Evolutionary conservation across 2,329 filamentous ascomycete genomes (phyloP).

Genomic region (Fusarium oxysporum): DNA sequence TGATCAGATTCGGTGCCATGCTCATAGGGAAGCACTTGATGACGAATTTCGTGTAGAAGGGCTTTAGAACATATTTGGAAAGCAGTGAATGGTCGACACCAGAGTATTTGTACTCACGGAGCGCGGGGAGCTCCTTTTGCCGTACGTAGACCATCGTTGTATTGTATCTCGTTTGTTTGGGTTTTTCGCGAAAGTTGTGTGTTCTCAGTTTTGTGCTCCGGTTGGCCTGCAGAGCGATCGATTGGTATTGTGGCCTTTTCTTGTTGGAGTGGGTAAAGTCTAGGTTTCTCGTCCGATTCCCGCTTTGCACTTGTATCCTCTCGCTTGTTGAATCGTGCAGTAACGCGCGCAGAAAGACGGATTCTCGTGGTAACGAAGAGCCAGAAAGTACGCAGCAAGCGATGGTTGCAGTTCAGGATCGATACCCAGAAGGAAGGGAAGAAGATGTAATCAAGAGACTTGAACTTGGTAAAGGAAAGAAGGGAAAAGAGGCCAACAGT

Average conservation of each 20-base stretch:
- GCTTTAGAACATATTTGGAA: conserved; percentile 94
- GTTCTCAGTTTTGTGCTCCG: not conserved
- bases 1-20: conserved; percentile 93
- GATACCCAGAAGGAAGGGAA: not conserved
- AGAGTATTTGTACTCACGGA: conserved; percentile 96
- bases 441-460: conserved; percentile 4
- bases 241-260: conserved; percentile 31
- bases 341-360: not conserved
- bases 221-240: conserved; percentile 13
- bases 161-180: conserved; percentile 8
- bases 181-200: not conserved
- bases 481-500: conserved; percentile 31
- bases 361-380: not conserved
- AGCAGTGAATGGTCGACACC: conserved; percentile 89
- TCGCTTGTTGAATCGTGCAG: conserved; percentile 2
- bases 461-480: conserved; percentile 24
- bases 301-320: conserved; percentile 19
- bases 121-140: conserved; percentile 86
- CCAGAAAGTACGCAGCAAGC: not conserved
- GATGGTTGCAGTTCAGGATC: not conserved
- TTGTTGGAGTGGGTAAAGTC: conserved; percentile 30
- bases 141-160: conserved; percentile 91
- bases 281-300: conserved; percentile 25
- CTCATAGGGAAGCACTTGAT: conserved; percentile 95
- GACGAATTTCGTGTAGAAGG: conserved; percentile 95